Evolutionary conservation across 139 green algal species (phyloP), one percentile per base, ranked within the genome.

Genomic region (Chlamydomonas eustigma): DNA sequence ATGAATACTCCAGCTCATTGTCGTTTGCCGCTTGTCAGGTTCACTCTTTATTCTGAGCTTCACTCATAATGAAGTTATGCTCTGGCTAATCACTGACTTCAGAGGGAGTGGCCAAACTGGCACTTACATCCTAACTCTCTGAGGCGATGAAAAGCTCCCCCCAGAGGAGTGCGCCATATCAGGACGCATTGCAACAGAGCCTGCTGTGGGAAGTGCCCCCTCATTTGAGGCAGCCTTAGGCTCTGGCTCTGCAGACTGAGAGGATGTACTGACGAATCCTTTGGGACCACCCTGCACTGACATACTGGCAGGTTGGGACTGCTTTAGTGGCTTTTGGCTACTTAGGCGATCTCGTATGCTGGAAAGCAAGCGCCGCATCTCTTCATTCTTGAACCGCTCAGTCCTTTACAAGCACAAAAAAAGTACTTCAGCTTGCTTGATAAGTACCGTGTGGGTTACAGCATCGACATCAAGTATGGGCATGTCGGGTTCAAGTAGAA

Each of bases 271-370:
- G 44, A 28, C 44, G 44, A 18, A 18, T 58, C 12, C 44, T 12
- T 18, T 58, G 12, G 12, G 44, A 12, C 44, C 44, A 28, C 44
- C 44, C n/a, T n/a, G n/a, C n/a, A n/a, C n/a, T n/a, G n/a, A n/a
- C n/a, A n/a, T n/a, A n/a, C n/a, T n/a, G n/a, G n/a, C n/a, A n/a
- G n/a, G n/a, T 28, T 12, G 44, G 44, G 44, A 18, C 44, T 58
- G 12, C 44, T 28, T 58, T 12, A 58, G 44, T n/a, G n/a, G n/a
- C n/a, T n/a, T n/a, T 18, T 58, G 44, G 44, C 12, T 18, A 18
- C 44, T 18, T 18, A 58, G 44, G 44, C 52, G 91, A 6, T 81
- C 75, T 6, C 38, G 35, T 0, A 84, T 77, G 64, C 81, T 75
- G 1, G 75, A 30, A 8, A 84, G 44, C 32, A 84, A 70, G 34